Conservation (phyloP, 768 basidiomycete genomes). For the Suillus ampliporus region DNA sequence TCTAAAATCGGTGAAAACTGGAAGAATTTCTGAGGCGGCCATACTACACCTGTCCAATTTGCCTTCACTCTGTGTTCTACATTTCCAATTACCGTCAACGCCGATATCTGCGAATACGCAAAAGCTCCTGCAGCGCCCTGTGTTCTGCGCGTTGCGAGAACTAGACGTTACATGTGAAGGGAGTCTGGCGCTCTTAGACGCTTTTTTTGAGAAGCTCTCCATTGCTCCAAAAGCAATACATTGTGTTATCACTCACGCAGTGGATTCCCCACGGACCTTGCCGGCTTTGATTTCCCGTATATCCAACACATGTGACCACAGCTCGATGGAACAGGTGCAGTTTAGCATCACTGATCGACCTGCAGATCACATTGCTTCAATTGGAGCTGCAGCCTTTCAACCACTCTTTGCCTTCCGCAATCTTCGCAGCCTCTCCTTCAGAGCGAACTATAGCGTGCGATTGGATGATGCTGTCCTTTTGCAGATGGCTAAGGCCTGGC, state of each 20-base stretch:
- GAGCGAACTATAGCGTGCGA: neutral
- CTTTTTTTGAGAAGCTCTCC: neutral
- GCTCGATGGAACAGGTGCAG: neutral
- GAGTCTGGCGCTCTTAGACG: neutral
- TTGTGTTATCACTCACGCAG: neutral
- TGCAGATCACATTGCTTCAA: neutral
- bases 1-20: neutral
- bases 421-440: neutral
- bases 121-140: neutral
- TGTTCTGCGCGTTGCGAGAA: neutral
- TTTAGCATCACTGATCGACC: neutral
- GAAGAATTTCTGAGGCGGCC: neutral
- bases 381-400: neutral
- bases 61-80: neutral
- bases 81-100: neutral
- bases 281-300: neutral
- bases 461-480: neutral
- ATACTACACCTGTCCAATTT: neutral
- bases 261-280: neutral
- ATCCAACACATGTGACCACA: neutral
- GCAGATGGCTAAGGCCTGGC: slow-evolving; percentile 11
- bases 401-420: neutral
- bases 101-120: neutral
- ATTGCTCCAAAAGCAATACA: neutral
- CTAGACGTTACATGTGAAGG: neutral